Conservation (phyloP, 306 rosid species). For the Lathyrus aphaca region DNA sequence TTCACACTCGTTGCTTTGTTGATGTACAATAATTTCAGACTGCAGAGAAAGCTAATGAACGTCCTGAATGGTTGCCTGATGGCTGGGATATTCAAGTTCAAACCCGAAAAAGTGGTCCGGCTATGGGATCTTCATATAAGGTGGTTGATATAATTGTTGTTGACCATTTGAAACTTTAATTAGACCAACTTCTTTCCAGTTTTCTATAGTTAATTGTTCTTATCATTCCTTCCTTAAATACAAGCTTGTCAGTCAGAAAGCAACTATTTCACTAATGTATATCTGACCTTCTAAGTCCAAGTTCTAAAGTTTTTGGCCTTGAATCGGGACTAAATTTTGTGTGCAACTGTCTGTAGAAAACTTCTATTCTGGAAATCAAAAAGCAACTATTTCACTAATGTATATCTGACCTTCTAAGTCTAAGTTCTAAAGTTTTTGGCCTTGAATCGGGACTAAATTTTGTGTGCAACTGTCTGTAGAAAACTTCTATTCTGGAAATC, state of each 20-base stretch:
- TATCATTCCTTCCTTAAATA: conserved; percentile 32
- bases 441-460: conserved; percentile 21
- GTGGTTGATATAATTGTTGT: conserved; percentile 43
- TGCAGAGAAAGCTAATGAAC: conserved; percentile 47
- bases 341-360: conserved; percentile 12
- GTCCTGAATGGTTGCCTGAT: conserved; percentile 86
- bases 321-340: conserved; percentile 14
- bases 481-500: conserved; percentile 17
- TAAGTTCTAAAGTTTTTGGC: conserved; percentile 24
- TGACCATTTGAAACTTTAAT: conserved; percentile 9
- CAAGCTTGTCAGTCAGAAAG: conserved; percentile 3
- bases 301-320: conserved; percentile 27
- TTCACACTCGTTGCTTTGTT: conserved; percentile 26
- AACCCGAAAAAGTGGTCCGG: conserved; percentile 71
- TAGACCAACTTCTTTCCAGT: not conserved
- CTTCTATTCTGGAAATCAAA: conserved; percentile 10
- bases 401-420: no score
- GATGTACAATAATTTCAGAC: conserved; percentile 47
- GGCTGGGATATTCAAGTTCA: conserved; percentile 74
- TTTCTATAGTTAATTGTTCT: conserved; percentile 11
- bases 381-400: no score
- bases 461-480: conserved; percentile 3
- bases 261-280: conserved; percentile 9
- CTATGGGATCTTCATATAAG: conserved; percentile 71
- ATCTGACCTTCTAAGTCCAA: not conserved